A percentile compares a stretch with the other conserved stretches of the same genome.
These are phyloP conservation scores for Mortierella sp. DNA, from an alignment of 371 early-diverging fungal genomes.

Conservation along the genomic window DNA sequence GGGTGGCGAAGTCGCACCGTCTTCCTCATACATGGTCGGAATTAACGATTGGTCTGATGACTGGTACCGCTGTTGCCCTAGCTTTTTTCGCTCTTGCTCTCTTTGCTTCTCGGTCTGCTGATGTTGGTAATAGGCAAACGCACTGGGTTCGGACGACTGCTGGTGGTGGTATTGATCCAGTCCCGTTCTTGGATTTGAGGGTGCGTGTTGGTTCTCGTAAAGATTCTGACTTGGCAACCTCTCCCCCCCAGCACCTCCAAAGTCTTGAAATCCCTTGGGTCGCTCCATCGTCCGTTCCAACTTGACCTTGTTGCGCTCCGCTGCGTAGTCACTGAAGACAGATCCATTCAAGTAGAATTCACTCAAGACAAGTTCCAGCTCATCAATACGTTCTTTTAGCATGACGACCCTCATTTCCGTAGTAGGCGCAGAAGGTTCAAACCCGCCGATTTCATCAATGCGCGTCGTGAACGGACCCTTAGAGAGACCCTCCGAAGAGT, in stretches of 20 bases:
- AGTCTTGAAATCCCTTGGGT: background rate
- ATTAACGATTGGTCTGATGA: constrained; percentile 10
- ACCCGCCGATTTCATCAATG: constrained; percentile 23
- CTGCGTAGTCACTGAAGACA: constrained; percentile 26
- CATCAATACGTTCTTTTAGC: constrained; percentile 45
- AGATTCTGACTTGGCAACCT: background rate
- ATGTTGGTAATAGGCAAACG: constrained; percentile 23
- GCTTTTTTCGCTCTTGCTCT: too few species aligned
- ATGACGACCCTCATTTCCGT: constrained; percentile 8
- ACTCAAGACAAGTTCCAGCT: constrained; percentile 36
- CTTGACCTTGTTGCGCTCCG: constrained; percentile 13
- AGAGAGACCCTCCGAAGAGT: constrained; percentile 11
- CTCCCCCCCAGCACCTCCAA: background rate
- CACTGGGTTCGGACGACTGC: constrained; percentile 12
- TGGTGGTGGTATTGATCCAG: background rate
- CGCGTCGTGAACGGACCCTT: constrained; percentile 37
- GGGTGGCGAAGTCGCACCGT: background rate
- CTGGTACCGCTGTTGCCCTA: too few species aligned
- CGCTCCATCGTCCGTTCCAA: background rate
- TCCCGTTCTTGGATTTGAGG: too few species aligned
- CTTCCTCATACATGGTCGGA: background rate
- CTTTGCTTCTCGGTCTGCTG: constrained; percentile 7
- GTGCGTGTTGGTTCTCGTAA: background rate
- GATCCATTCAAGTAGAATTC: constrained; percentile 36
- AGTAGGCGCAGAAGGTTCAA: constrained; percentile 2